Conservation (phyloP, 805 yeast species). For the Scheffersomyces ergatensis region DNA sequence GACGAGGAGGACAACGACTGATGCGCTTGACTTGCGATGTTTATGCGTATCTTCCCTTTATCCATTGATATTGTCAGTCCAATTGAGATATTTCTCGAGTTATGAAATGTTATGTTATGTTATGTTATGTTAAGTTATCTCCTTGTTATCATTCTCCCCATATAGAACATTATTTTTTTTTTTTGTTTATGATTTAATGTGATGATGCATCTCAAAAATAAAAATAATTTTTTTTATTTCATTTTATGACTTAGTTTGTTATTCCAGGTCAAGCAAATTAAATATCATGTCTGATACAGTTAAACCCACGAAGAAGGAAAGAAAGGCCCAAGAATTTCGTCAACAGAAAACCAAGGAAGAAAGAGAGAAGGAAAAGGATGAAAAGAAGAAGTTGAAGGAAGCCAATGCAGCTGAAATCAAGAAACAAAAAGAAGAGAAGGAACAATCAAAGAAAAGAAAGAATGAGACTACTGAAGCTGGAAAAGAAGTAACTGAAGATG, state of each 20-base stretch:
- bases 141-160: too few species aligned
- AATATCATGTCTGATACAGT: slow-evolving; percentile 13
- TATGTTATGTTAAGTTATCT: too few species aligned
- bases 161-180: too few species aligned
- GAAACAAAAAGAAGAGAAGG: slow-evolving; percentile 20
- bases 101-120: too few species aligned
- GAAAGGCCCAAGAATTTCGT: slow-evolving; percentile 60
- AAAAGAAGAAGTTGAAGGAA: slow-evolving; percentile 24
- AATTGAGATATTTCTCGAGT: too few species aligned
- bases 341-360: slow-evolving; percentile 39
- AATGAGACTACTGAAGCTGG: slow-evolving; percentile 10
- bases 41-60: not conserved
- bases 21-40: not conserved
- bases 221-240: not conserved
- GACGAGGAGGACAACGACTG: too few species aligned
- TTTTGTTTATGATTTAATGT: too few species aligned
- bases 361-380: slow-evolving; percentile 32
- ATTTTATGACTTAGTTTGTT: too few species aligned
- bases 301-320: slow-evolving; percentile 64
- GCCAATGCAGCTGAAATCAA: slow-evolving; percentile 23
- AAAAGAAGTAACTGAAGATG: slow-evolving; percentile 7
- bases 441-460: slow-evolving; percentile 22
- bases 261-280: too few species aligned
- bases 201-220: not conserved
- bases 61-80: not conserved